Percentiles rank a stretch among this genome's conserved stretches.
Evolutionary conservation across 441 rosid species (phyloP).

Genomic region (Pelargonium citronellum): DNA sequence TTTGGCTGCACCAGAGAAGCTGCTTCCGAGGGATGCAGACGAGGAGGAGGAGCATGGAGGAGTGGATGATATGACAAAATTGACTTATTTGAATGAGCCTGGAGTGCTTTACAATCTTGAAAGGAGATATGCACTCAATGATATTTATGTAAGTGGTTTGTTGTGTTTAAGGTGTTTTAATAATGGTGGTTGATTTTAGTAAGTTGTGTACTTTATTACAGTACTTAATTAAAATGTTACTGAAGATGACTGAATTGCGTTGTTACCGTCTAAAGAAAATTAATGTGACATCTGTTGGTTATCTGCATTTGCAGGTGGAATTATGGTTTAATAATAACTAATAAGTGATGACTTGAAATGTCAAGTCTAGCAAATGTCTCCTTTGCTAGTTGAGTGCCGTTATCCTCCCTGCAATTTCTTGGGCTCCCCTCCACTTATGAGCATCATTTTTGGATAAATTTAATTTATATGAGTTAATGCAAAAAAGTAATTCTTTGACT

Average conservation of each 20-base stretch:
- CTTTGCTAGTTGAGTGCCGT: too few species aligned
- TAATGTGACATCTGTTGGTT: neutral
- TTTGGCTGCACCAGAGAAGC: neutral
- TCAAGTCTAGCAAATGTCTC: too few species aligned
- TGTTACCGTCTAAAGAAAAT: neutral
- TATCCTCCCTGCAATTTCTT: neutral
- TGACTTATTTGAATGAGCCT: constrained; percentile 90
- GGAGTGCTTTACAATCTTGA: constrained; percentile 73
- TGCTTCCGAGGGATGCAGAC: constrained; percentile 2
- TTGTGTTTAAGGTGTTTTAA: neutral
- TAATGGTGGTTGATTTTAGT: neutral
- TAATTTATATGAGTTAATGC: neutral
- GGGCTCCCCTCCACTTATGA: neutral
- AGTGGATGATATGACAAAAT: constrained; percentile 91
- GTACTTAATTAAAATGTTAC: too few species aligned
- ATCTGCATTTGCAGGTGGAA: neutral
- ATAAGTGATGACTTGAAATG: neutral
- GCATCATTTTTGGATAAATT: constrained; percentile 1
- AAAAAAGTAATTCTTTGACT: neutral
- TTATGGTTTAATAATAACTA: neutral
- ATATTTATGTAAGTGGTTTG: constrained; percentile 50
- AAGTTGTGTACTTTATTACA: too few species aligned
- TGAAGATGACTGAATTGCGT: neutral
- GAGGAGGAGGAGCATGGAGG: constrained; percentile 31
- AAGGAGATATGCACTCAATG: constrained; percentile 58